phyloP scores from a whole-genome alignment of 306 rosid species.

The Gynostemma pentaphyllum region DNA sequence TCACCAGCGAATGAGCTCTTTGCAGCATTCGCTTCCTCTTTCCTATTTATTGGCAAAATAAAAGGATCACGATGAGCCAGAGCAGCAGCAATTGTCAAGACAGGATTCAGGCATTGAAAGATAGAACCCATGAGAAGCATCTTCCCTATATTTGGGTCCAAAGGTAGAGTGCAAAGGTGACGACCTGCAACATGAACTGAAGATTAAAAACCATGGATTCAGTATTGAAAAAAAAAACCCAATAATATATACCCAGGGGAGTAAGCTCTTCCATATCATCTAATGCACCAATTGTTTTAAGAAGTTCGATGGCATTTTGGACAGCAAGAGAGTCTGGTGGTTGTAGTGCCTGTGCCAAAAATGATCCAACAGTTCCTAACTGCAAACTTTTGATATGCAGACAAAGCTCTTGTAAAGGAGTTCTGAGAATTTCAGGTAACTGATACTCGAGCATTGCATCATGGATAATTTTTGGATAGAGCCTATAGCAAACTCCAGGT shows the following conservation, averaged over 20 bases:
- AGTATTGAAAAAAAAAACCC: conserved; percentile 10
- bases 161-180: conserved; percentile 84
- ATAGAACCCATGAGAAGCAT: conserved; percentile 98
- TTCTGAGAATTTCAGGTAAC: conserved; percentile 89
- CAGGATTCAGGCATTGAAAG: conserved; percentile 93
- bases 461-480: conserved; percentile 77
- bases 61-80: conserved; percentile 91
- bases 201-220: conserved; percentile 12
- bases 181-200: conserved; percentile 38
- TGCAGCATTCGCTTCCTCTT: conserved; percentile 92
- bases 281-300: conserved; percentile 82
- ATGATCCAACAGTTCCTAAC: conserved; percentile 80
- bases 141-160: conserved; percentile 98
- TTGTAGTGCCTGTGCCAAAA: conserved; percentile 89
- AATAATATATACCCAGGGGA: conserved; percentile 54
- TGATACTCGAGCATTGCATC: conserved; percentile 86
- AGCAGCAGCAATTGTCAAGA: conserved; percentile 91
- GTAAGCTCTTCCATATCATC: conserved; percentile 87
- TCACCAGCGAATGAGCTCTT: conserved; percentile 74
- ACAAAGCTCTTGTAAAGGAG: conserved; percentile 96
- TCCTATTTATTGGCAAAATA: conserved; percentile 72
- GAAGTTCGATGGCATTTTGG: conserved; percentile 87
- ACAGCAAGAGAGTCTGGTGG: conserved; percentile 95
- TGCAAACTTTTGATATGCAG: conserved; percentile 88
- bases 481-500: conserved; percentile 85